These are phyloP conservation scores for Craspedostauros australis DNA, from an alignment of 108 stramenopile genomes.

Conservation along the genomic window DNA sequence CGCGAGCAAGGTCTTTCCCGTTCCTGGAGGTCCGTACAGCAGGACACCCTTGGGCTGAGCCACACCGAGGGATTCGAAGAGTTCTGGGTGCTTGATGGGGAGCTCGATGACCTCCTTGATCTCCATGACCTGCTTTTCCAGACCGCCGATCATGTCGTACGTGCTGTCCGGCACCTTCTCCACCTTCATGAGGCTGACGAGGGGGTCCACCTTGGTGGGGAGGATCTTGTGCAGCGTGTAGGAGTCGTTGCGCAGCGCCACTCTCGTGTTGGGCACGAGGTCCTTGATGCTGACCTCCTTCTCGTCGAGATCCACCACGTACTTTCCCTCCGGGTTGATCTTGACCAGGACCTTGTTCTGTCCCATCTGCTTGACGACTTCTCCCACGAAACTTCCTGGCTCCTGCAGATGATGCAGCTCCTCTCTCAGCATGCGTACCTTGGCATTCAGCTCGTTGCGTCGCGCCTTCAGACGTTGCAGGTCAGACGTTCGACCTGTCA, in stretches of 20 bases:
- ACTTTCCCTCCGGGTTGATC: constrained; percentile 99
- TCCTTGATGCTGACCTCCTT: constrained; percentile 96
- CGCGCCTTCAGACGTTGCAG: constrained; percentile 93
- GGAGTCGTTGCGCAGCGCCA: constrained; percentile 97
- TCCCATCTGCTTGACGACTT: constrained; percentile 99
- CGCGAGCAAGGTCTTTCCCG: constrained; percentile 99
- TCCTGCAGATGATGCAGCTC: constrained; percentile 98
- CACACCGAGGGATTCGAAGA: constrained; percentile 97
- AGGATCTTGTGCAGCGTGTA: constrained; percentile 98
- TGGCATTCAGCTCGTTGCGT: constrained; percentile 95
- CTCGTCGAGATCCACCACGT: constrained; percentile 94
- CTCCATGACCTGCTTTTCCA: constrained; percentile 99
- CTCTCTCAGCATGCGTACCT: constrained; percentile 94
- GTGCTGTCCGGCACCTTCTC: constrained; percentile 99
- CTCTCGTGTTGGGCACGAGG: constrained; percentile 95
- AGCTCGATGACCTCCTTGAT: constrained; percentile 99
- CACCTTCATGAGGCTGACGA: constrained; percentile 98
- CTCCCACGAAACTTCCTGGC: constrained; percentile 97
- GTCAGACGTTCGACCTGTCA: constrained; percentile 72
- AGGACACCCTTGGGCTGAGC: constrained; percentile 99
- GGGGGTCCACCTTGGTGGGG: constrained; percentile 98
- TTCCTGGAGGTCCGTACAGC: constrained; percentile 98
- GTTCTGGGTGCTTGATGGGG: constrained; percentile 99
- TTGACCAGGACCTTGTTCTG: constrained; percentile 97
- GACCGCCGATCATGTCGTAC: constrained; percentile 99